Conservation (phyloP, 306 rosid genomes). For the Corylus heterophylla region DNA sequence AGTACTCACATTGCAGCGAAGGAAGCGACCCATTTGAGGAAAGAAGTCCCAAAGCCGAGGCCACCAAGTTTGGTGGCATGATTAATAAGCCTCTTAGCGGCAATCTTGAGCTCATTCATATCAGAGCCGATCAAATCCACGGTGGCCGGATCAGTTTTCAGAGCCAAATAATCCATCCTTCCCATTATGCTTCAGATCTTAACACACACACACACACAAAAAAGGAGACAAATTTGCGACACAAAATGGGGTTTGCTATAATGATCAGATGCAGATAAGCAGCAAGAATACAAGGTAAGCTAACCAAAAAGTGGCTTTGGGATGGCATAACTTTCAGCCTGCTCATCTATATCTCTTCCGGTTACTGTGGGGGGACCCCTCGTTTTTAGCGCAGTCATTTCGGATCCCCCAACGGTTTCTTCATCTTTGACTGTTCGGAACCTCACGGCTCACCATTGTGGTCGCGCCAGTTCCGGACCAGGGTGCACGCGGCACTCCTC, state of each 20-base stretch:
- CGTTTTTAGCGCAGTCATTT: slow-evolving; percentile 25
- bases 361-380: neutral
- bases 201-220: neutral
- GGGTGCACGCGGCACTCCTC: neutral
- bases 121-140: slow-evolving; percentile 44
- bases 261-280: neutral
- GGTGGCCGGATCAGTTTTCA: slow-evolving; percentile 41
- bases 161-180: slow-evolving; percentile 44
- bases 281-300: neutral
- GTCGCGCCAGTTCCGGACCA: too few species aligned
- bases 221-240: neutral
- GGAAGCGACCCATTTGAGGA: slow-evolving; percentile 63
- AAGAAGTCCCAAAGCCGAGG: slow-evolving; percentile 41
- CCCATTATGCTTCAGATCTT: slow-evolving; percentile 37
- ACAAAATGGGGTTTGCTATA: neutral
- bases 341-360: neutral
- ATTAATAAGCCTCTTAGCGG: slow-evolving; percentile 41
- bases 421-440: neutral
- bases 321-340: neutral
- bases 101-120: slow-evolving; percentile 45
- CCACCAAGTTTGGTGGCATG: slow-evolving; percentile 56
- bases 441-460: neutral
- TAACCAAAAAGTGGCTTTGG: neutral
- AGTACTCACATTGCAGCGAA: slow-evolving; percentile 56
- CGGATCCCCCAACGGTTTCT: slow-evolving; percentile 28